Conservation (phyloP, 345 rosid genomes). For the Aquilaria sinensis region DNA sequence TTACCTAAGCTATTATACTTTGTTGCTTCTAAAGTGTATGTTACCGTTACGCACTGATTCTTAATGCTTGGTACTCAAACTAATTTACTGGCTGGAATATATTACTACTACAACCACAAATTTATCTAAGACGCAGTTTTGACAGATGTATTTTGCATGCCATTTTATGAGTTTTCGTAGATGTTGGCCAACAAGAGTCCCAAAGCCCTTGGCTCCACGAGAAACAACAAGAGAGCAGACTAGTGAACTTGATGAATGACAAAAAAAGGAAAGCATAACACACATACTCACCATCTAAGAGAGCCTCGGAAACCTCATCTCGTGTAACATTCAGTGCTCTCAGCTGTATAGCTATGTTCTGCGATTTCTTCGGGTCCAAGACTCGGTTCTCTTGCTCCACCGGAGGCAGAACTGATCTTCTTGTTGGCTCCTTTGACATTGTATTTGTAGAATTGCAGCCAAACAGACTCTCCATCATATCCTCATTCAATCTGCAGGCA, state of each 20-base stretch:
- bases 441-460: conserved; percentile 73
- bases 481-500: conserved; percentile 72
- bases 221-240: no score
- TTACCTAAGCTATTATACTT: no score
- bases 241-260: background rate
- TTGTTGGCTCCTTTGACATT: conserved; percentile 52
- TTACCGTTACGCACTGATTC: no score
- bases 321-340: conserved; percentile 91
- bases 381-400: conserved; percentile 81
- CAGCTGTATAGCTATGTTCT: conserved; percentile 91
- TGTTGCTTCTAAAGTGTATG: no score
- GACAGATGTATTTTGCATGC: no score
- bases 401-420: conserved; percentile 64
- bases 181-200: no score
- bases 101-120: no score
- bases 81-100: no score
- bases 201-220: no score
- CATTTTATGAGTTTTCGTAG: no score
- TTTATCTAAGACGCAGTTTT: no score
- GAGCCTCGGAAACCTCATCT: conserved; percentile 96
- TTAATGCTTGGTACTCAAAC: no score
- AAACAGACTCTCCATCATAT: conserved; percentile 92
- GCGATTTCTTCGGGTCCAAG: conserved; percentile 94
- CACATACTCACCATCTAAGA: conserved; percentile 66
- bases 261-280: conserved; percentile 11